These are phyloP conservation scores for Pseudotsuga menziesii DNA, from an alignment of 75 land plant species.

Conservation along the genomic window DNA sequence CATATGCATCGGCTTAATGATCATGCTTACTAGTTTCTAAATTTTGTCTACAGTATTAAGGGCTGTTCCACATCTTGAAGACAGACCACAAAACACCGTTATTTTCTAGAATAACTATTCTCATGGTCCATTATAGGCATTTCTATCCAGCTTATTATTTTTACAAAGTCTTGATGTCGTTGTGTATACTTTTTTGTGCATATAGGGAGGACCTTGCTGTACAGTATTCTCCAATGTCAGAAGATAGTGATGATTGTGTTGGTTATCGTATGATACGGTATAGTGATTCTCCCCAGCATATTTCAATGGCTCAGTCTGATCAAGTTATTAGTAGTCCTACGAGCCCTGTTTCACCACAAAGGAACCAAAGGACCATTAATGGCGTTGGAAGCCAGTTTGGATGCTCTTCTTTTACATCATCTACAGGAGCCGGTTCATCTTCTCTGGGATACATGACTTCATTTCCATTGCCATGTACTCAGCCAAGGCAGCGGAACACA, in stretches of 20 bases:
- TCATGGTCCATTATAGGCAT: background rate
- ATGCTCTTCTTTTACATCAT: conserved; percentile 13
- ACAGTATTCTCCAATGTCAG: conserved; percentile 93
- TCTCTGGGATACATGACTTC: conserved; percentile 16
- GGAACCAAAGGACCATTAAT: conserved; percentile 22
- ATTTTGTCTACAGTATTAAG: background rate
- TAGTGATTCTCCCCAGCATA: conserved; percentile 30
- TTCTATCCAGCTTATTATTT: background rate
- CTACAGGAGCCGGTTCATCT: conserved; percentile 15
- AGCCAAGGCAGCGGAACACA: conserved; percentile 52
- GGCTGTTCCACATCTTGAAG: background rate
- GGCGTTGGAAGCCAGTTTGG: conserved; percentile 13
- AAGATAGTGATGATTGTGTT: conserved; percentile 76
- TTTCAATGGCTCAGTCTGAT: conserved; percentile 34
- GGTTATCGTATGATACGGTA: conserved; percentile 46
- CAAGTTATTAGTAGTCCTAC: conserved; percentile 25
- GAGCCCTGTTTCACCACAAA: conserved; percentile 69
- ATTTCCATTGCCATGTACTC: conserved; percentile 27
- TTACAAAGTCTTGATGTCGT: background rate
- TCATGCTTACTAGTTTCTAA: background rate
- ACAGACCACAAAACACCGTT: background rate
- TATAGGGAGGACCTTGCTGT: conserved; percentile 70
- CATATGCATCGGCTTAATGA: background rate
- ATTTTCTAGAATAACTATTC: background rate
- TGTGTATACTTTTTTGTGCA: background rate